Evolutionary conservation across 352 stramenopile genomes (phyloP).

Genomic region (Phytophthora pinifolia): DNA sequence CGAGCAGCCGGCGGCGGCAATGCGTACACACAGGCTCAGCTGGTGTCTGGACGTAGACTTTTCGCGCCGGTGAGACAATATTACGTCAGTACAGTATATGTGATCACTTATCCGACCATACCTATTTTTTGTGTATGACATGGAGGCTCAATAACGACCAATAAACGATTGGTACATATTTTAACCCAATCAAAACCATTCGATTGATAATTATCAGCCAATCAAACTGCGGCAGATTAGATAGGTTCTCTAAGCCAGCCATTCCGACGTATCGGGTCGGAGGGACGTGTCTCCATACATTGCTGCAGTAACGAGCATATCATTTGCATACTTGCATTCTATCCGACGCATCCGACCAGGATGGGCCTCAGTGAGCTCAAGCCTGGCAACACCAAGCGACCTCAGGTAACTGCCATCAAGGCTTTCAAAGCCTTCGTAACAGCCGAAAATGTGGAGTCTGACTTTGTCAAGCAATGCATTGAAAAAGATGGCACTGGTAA

Average conservation of each 20-base stretch:
- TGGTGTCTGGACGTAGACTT: too few relatives aligned
- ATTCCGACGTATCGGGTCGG: conserved; percentile 19
- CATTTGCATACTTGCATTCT: conserved; percentile 23
- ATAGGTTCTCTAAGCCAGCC: conserved; percentile 12
- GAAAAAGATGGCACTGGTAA: conserved; percentile 12
- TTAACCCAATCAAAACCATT: conserved; percentile 4
- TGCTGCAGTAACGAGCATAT: conserved; percentile 5
- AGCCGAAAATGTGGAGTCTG: conserved; percentile 15
- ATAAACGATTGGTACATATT: not conserved
- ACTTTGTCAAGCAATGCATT: conserved; percentile 20
- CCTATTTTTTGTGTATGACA: conserved; percentile 10
- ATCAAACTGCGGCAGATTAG: not conserved
- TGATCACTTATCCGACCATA: conserved; percentile 20
- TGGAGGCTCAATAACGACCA: not conserved
- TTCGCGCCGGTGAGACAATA: too few relatives aligned
- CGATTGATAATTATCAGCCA: not conserved
- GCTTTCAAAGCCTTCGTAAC: conserved; percentile 17
- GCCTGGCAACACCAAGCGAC: conserved; percentile 12
- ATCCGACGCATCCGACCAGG: conserved; percentile 11
- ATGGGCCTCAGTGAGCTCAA: conserved; percentile 25
- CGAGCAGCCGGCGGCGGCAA: too few relatives aligned
- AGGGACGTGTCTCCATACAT: conserved; percentile 6
- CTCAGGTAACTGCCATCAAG: conserved; percentile 9
- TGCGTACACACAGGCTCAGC: too few relatives aligned
- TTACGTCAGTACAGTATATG: too few relatives aligned